A percentile compares a stretch with the other conserved stretches of the same genome.
These are phyloP conservation scores for Chenopodium berlandieri DNA, from an alignment of 148 eudicot species.

Conservation along the genomic window DNA sequence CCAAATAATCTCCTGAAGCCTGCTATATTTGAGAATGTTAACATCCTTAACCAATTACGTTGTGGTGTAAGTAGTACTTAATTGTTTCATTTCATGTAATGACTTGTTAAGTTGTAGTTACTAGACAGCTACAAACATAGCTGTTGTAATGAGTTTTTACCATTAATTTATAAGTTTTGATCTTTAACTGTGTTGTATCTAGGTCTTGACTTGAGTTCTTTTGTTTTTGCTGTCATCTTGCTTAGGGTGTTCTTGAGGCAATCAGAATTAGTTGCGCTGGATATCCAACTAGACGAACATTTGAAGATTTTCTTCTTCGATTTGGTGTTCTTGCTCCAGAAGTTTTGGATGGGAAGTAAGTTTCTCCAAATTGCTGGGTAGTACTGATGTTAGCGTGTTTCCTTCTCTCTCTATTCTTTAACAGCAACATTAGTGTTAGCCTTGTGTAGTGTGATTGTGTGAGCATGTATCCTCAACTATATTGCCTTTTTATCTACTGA, in stretches of 20 bases:
- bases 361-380: slow-evolving; percentile 1
- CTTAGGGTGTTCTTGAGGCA: slow-evolving; percentile 99
- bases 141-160: background rate
- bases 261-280: slow-evolving; percentile 99
- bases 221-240: slow-evolving; percentile 19
- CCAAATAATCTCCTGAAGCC: slow-evolving; percentile 95
- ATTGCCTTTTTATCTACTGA: background rate
- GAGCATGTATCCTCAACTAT: slow-evolving; percentile 7
- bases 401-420: background rate
- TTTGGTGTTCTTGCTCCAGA: slow-evolving; percentile 99
- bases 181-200: background rate
- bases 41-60: slow-evolving; percentile 85
- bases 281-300: slow-evolving; percentile 96
- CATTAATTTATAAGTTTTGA: background rate
- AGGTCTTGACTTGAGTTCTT: background rate
- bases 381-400: background rate
- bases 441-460: background rate
- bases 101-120: background rate
- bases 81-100: slow-evolving; percentile 1
- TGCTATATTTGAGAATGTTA: slow-evolving; percentile 87
- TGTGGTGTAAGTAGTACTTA: slow-evolving; percentile 86
- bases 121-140: background rate
- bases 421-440: background rate
- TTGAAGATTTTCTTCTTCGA: slow-evolving; percentile 86
- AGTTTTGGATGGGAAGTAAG: slow-evolving; percentile 84